Conservation (phyloP, 345 rosid species). For the Mercurialis annua region DNA sequence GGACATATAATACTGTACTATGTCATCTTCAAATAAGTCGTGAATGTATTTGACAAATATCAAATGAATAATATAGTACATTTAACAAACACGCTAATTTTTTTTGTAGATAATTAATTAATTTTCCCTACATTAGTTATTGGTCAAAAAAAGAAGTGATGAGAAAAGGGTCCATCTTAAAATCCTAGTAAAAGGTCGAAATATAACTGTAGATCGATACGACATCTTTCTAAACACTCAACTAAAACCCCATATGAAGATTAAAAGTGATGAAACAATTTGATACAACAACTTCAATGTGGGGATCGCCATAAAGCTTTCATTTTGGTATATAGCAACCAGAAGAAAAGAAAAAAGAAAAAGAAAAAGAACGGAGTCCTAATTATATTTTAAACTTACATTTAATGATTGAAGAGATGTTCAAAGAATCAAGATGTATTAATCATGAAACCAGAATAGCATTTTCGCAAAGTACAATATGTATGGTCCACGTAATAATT, state of each 20-base stretch:
- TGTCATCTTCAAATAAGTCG: too few relatives aligned
- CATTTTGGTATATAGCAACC: slow-evolving; percentile 9
- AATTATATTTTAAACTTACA: slow-evolving; percentile 16
- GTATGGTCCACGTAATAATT: slow-evolving; percentile 37
- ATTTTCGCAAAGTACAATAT: slow-evolving; percentile 28
- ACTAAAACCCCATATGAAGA: slow-evolving; percentile 6
- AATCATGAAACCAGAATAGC: slow-evolving; percentile 32
- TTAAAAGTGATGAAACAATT: not conserved
- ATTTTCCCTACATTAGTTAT: too few relatives aligned
- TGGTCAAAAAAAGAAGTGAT: not conserved
- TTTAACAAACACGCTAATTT: too few relatives aligned
- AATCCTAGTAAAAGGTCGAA: not conserved
- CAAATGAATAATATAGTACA: too few relatives aligned
- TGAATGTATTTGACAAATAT: too few relatives aligned
- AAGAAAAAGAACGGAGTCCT: slow-evolving; percentile 19
- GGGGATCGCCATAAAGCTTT: slow-evolving; percentile 14
- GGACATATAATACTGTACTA: too few relatives aligned
- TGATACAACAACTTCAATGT: slow-evolving; percentile 5
- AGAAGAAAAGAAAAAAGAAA: slow-evolving; percentile 13
- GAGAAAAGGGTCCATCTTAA: not conserved
- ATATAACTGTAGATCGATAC: not conserved
- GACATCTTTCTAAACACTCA: slow-evolving; percentile 1
- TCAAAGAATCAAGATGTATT: slow-evolving; percentile 33
- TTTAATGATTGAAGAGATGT: slow-evolving; percentile 34
- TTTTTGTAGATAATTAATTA: too few relatives aligned